These are phyloP conservation scores for Backusella morwellensis DNA, from an alignment of 192 early-diverging fungal genomes.

Conservation along the genomic window DNA sequence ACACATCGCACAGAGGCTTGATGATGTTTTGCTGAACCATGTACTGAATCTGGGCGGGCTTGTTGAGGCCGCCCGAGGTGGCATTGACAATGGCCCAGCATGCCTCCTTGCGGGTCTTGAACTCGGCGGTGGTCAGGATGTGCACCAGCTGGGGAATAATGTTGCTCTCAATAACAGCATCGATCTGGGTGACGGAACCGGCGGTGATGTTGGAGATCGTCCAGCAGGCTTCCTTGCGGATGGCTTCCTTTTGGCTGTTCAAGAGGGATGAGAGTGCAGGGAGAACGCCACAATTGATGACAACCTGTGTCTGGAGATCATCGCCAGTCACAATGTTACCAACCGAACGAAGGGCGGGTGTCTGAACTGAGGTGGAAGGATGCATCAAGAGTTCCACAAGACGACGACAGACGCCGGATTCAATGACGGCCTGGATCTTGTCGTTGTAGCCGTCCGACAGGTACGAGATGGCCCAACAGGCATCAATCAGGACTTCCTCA, in stretches of 20 bases:
- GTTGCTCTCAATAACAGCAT: conserved; percentile 44
- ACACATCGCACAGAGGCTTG: conserved; percentile 49
- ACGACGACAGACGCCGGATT: conserved; percentile 67
- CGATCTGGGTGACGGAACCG: conserved; percentile 43
- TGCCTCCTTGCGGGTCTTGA: conserved; percentile 49
- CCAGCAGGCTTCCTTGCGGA: conserved; percentile 55
- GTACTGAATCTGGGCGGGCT: conserved; percentile 41
- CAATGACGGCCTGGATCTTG: conserved; percentile 76
- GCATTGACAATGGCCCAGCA: conserved; percentile 54
- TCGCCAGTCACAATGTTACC: conserved; percentile 86
- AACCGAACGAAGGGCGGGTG: conserved; percentile 70
- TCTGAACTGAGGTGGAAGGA: conserved; percentile 58
- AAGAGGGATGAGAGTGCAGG: conserved; percentile 54
- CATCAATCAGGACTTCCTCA: conserved; percentile 75
- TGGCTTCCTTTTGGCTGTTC: conserved; percentile 26
- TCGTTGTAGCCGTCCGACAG: conserved; percentile 72
- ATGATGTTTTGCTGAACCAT: conserved; percentile 44
- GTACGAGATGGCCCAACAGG: conserved; percentile 84
- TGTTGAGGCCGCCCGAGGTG: conserved; percentile 36
- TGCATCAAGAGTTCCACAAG: conserved; percentile 70
- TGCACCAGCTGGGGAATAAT: conserved; percentile 44
- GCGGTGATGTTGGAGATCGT: conserved; percentile 56
- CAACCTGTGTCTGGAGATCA: conserved; percentile 73
- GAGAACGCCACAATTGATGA: conserved; percentile 66
- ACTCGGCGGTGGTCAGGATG: conserved; percentile 34